Conservation (phyloP, 2,329 filamentous ascomycete species). For the Xylariaceae sp. region DNA sequence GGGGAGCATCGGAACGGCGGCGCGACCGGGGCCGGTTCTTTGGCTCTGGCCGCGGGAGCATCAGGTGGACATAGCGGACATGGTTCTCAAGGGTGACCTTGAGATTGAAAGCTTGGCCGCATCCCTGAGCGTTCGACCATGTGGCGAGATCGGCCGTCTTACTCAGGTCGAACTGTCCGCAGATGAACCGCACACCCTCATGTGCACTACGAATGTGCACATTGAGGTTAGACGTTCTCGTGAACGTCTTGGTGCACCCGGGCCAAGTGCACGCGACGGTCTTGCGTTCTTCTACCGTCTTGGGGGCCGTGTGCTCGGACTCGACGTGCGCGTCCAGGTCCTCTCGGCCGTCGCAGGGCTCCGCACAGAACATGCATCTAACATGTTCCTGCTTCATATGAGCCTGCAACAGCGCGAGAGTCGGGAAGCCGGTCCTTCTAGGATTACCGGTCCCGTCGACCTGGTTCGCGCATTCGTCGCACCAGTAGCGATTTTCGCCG, state of each 20-base stretch:
- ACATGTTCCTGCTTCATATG: constrained; percentile 72
- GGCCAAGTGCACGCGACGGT: constrained; percentile 60
- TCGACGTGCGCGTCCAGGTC: constrained; percentile 74
- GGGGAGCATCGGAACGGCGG: constrained; percentile 18
- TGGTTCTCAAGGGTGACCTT: constrained; percentile 81
- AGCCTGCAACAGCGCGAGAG: constrained; percentile 62
- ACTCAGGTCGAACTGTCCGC: constrained; percentile 61
- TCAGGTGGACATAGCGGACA: constrained; percentile 74
- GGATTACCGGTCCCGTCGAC: constrained; percentile 37
- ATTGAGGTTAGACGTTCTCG: constrained; percentile 75
- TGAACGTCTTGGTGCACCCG: constrained; percentile 72
- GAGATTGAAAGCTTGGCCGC: constrained; percentile 68
- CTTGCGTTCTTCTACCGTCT: constrained; percentile 57
- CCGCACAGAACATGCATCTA: constrained; percentile 69
- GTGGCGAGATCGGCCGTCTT: constrained; percentile 50
- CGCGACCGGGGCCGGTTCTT: constrained; percentile 13
- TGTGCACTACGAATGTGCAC: constrained; percentile 75
- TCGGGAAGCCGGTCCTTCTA: constrained; percentile 59
- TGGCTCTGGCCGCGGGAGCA: constrained; percentile 42
- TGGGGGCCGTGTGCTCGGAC: constrained; percentile 59
- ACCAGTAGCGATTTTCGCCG: constrained; percentile 66
- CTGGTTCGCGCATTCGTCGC: constrained; percentile 59
- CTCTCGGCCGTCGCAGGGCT: constrained; percentile 59
- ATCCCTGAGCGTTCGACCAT: constrained; percentile 65
- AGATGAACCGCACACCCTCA: constrained; percentile 71